Base-by-base conservation (phyloP, 371 early-diverging fungal genomes). In the Rhizopus delemar region DNA sequence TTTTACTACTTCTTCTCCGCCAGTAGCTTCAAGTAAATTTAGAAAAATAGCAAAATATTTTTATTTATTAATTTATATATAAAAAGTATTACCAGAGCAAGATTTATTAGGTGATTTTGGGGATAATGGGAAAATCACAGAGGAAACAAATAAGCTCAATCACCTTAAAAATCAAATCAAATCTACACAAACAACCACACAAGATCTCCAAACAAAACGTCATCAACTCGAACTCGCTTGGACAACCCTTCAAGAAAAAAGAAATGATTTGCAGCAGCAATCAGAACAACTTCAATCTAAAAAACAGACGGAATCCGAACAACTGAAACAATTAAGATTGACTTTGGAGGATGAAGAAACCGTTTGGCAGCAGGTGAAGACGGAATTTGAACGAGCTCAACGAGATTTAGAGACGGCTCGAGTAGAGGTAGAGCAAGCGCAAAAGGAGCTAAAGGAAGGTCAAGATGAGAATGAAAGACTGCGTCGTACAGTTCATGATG, bases 101-200 rank as follows among this genome's bases (percentile, higher is more conserved):
- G 79, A 78, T 64, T 57, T 78, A 15, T 49, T 78, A 35, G 79
- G 79, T 8, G 79, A 78, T 48, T 77, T 74, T 55, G 73, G 72
- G 7, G 65, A 74, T 46, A 69, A 72, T 41, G 70, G 73, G 5
- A 59, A 71, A 22, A 33, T 75, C 8, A 65, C 71, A 5, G 60
- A 64, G 15, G 72, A 70, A 38, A 75, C 74, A n/a, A 78, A 71
- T 29, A 46, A 66, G 15, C 71, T 73, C 3, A 74, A 77, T 22
- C 72, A 73, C 13, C 43, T 78, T 8, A 76, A 79, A 45, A 74
- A 79, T 29, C 68, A 79, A 52, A 72, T 79, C 13, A 41, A 52
- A 13, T 49, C 62, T 3, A 55, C 70, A 2, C 62, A 66, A 36
- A 41, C 59, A n/a, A 52, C 72, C 8, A 66, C 73, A 4, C 28